These are phyloP conservation scores for Graphium sp. DNA, from an alignment of 2,329 filamentous ascomycete genomes.

Conservation along the genomic window DNA sequence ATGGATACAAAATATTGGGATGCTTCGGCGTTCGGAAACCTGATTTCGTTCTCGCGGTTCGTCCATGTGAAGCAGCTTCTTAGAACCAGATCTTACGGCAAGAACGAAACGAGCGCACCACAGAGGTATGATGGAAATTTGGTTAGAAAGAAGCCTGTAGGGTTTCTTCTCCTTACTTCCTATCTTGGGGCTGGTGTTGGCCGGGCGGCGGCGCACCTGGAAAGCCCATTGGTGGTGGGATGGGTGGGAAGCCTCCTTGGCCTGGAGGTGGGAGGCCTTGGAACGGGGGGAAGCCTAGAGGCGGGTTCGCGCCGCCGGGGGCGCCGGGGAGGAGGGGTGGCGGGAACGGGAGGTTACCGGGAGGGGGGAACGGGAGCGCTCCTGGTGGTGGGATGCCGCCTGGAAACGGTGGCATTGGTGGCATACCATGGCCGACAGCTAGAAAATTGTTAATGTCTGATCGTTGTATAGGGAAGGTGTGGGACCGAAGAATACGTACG, in stretches of 20 bases:
- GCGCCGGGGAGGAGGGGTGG: slow-evolving; percentile 10
- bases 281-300: slow-evolving; percentile 11
- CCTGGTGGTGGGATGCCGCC: slow-evolving; percentile 19
- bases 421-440: slow-evolving; percentile 31
- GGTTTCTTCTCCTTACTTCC: too few relatives aligned
- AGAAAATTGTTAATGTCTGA: slow-evolving; percentile 15
- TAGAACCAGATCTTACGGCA: too few relatives aligned
- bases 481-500: slow-evolving; percentile 23
- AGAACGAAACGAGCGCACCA: too few relatives aligned
- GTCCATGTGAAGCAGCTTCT: too few relatives aligned
- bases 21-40: too few relatives aligned
- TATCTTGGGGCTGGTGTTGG: slow-evolving; percentile 13
- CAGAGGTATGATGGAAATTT: too few relatives aligned
- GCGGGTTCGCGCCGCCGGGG: slow-evolving; percentile 12
- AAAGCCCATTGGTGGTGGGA: too few relatives aligned
- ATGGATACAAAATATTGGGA: too few relatives aligned
- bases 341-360: slow-evolving; percentile 13
- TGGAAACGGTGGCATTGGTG: slow-evolving; percentile 25
- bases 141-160: too few relatives aligned
- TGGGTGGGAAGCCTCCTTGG: slow-evolving; percentile 8
- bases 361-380: slow-evolving; percentile 24
- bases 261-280: slow-evolving; percentile 14
- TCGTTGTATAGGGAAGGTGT: not conserved
- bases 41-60: too few relatives aligned
- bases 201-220: slow-evolving; percentile 23